Evolutionary conservation across 129 eudicot genomes (phyloP).

Genomic region (Arctium lappa): DNA sequence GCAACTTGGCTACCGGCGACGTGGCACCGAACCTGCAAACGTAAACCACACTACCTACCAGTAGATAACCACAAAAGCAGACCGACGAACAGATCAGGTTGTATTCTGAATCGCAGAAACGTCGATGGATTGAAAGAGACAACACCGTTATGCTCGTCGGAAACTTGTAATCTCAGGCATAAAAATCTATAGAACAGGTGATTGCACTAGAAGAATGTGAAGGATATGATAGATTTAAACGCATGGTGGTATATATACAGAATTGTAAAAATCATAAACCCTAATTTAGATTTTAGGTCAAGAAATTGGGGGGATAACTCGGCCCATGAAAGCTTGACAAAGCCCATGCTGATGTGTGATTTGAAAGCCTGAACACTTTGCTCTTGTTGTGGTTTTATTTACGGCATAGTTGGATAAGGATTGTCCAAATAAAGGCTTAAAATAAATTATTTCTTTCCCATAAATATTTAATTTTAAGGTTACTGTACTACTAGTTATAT

Average conservation of each 20-base stretch:
- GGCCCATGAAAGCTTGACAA: neutral
- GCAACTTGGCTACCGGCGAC: conserved; percentile 66
- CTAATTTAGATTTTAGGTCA: conserved; percentile 14
- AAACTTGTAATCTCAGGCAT: neutral
- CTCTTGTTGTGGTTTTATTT: no score
- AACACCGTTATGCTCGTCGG: neutral
- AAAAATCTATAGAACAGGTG: neutral
- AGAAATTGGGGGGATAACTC: neutral
- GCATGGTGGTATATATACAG: neutral
- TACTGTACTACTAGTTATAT: no score
- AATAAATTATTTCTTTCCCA: no score
- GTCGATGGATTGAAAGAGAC: conserved; percentile 40
- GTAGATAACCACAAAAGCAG: conserved; percentile 16
- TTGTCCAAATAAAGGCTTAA: no score
- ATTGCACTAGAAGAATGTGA: neutral
- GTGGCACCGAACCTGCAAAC: conserved; percentile 71
- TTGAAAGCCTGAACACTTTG: neutral
- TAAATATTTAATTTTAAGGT: no score
- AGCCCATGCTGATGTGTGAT: neutral
- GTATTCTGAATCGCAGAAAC: neutral
- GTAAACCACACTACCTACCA: neutral
- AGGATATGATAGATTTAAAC: neutral
- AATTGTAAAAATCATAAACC: conserved; percentile 5
- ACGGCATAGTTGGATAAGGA: no score
- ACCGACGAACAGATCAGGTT: conserved; percentile 12